phyloP scores from a whole-genome alignment of 83 land plant genomes.

The Diphasiastrum complanatum region DNA sequence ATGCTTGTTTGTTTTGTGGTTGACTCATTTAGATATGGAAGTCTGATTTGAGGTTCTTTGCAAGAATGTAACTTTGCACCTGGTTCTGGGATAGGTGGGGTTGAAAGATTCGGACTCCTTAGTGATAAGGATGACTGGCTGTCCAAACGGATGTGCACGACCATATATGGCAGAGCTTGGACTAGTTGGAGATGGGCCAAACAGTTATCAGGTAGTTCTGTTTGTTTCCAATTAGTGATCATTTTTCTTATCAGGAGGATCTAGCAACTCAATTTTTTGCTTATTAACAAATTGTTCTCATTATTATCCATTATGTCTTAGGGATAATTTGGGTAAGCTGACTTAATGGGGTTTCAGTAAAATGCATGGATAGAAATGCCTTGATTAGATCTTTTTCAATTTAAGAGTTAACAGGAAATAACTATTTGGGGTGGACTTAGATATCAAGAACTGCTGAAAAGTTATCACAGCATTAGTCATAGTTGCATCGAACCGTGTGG shows the following conservation, averaged over 20 bases:
- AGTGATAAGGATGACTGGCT: conserved; percentile 91
- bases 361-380: too few relatives aligned
- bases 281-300: background rate
- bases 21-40: too few relatives aligned
- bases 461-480: too few relatives aligned
- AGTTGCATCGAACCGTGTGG: too few relatives aligned
- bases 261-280: background rate
- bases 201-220: conserved; percentile 92
- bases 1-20: too few relatives aligned
- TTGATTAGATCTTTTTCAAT: too few relatives aligned
- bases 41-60: too few relatives aligned
- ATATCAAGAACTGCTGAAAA: too few relatives aligned
- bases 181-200: conserved; percentile 97
- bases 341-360: too few relatives aligned
- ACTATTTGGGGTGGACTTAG: too few relatives aligned
- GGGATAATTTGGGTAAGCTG: background rate
- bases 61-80: too few relatives aligned
- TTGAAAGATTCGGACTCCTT: conserved; percentile 64
- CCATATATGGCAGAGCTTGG: conserved; percentile 99
- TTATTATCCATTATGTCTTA: background rate
- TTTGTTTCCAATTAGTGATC: background rate
- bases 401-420: too few relatives aligned
- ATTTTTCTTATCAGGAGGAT: background rate
- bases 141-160: conserved; percentile 99
- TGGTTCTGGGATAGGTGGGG: conserved; percentile 68